Conservation (phyloP, 169 alveolate species). For the Theileria orientalis region DNA sequence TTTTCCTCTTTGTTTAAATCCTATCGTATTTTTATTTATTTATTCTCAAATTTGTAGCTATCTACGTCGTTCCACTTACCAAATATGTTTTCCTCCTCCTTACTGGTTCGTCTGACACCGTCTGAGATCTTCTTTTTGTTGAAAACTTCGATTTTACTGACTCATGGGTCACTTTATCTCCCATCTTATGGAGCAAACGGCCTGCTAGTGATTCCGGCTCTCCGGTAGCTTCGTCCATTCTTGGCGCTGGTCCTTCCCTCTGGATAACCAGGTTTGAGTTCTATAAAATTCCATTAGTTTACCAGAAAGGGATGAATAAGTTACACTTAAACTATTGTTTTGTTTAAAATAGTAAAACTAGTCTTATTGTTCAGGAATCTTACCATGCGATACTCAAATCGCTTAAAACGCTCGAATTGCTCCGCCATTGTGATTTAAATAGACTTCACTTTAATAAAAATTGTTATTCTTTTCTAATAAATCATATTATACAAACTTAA, state of each 20-base stretch:
- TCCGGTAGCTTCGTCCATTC: slow-evolving; percentile 91
- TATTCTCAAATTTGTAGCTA: slow-evolving; percentile 18
- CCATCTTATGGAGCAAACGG: slow-evolving; percentile 87
- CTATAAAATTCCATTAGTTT: slow-evolving; percentile 28
- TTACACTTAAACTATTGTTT: not conserved
- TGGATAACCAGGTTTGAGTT: slow-evolving; percentile 86
- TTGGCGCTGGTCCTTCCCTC: slow-evolving; percentile 82
- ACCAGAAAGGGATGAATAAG: not conserved
- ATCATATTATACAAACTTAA: slow-evolving; percentile 2
- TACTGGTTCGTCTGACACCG: slow-evolving; percentile 24
- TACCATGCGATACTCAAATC: slow-evolving; percentile 86
- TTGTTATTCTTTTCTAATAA: not conserved
- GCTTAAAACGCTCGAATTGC: slow-evolving; percentile 88
- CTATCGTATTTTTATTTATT: slow-evolving; percentile 25
- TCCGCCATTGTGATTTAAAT: slow-evolving; percentile 82
- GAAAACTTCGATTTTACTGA: slow-evolving; percentile 41
- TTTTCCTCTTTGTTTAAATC: slow-evolving; percentile 79
- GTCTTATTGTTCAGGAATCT: not conserved
- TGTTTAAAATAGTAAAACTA: not conserved
- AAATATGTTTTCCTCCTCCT: slow-evolving; percentile 49
- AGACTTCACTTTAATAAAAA: not conserved
- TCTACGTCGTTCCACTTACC: slow-evolving; percentile 48
- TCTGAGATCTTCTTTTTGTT: slow-evolving; percentile 18
- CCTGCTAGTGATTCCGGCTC: slow-evolving; percentile 95
- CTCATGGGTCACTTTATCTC: slow-evolving; percentile 85